Evolutionary conservation across 1,139 yeast genomes (phyloP).

Genomic region (Nematodospora anomalae): DNA sequence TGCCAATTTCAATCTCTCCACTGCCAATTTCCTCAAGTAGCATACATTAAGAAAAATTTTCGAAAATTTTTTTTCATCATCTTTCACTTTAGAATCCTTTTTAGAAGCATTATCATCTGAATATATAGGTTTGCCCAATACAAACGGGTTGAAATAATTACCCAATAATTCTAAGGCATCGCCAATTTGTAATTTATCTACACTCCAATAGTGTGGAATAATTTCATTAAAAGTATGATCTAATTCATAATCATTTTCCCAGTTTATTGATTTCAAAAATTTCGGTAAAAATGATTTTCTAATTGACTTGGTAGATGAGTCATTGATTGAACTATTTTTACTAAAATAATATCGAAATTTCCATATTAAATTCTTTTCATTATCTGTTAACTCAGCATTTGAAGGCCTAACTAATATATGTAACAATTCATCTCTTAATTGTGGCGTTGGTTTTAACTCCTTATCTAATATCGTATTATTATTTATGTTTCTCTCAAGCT

Average conservation of each 20-base stretch:
- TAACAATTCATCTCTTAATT: slow-evolving; percentile 70
- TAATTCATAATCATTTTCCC: slow-evolving; percentile 83
- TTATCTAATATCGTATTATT: slow-evolving; percentile 75
- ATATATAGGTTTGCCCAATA: slow-evolving; percentile 24
- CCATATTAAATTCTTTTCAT: slow-evolving; percentile 90
- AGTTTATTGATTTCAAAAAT: slow-evolving; percentile 80
- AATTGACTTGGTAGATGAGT: slow-evolving; percentile 17
- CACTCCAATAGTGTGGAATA: slow-evolving; percentile 46
- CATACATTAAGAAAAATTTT: slow-evolving; percentile 37
- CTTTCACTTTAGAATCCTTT: slow-evolving; percentile 16
- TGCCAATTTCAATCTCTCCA: slow-evolving; percentile 75
- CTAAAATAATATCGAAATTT: slow-evolving; percentile 84
- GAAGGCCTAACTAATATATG: slow-evolving; percentile 76
- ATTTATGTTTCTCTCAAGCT: slow-evolving; percentile 74
- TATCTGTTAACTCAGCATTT: slow-evolving; percentile 74
- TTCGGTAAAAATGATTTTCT: slow-evolving; percentile 68
- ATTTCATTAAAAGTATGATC: slow-evolving; percentile 68
- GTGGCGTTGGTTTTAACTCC: slow-evolving; percentile 87
- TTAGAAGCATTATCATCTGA: slow-evolving; percentile 8
- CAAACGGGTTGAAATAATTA: slow-evolving; percentile 55
- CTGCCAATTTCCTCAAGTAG: slow-evolving; percentile 78
- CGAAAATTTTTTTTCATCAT: slow-evolving; percentile 32
- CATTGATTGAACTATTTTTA: slow-evolving; percentile 46
- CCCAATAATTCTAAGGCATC: slow-evolving; percentile 90
- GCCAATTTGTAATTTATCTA: slow-evolving; percentile 80